phyloP scores from a whole-genome alignment of 352 stramenopile species.

The Plasmopara muralis region DNA sequence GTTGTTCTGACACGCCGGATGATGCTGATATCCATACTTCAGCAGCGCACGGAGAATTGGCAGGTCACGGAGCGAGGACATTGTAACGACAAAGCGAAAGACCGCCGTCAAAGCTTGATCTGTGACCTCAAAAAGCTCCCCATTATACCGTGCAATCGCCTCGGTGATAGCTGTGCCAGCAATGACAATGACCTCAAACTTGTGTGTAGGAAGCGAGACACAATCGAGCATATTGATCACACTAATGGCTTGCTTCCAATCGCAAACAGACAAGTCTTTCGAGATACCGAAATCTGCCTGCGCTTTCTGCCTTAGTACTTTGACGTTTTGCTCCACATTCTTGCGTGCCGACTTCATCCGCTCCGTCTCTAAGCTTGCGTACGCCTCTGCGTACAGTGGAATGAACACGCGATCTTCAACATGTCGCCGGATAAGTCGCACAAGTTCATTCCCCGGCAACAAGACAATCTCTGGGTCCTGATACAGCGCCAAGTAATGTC shows the following conservation, averaged over 20 bases:
- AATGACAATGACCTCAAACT: conserved; percentile 67
- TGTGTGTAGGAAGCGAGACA: conserved; percentile 74
- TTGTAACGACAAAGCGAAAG: conserved; percentile 64
- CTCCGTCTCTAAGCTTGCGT: conserved; percentile 47
- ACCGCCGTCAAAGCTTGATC: conserved; percentile 53
- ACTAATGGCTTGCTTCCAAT: conserved; percentile 47
- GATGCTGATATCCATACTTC: conserved; percentile 52
- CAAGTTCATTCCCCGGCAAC: conserved; percentile 63
- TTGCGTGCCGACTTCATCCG: conserved; percentile 30
- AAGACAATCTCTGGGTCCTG: conserved; percentile 53
- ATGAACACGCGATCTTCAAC: conserved; percentile 81
- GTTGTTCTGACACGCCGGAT: conserved; percentile 73
- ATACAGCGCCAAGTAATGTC: conserved; percentile 56
- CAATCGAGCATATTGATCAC: conserved; percentile 67
- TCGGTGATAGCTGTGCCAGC: conserved; percentile 45
- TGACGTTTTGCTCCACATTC: conserved; percentile 42
- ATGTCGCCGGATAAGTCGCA: conserved; percentile 65
- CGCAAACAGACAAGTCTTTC: conserved; percentile 51
- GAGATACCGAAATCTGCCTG: conserved; percentile 63
- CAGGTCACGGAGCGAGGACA: conserved; percentile 56
- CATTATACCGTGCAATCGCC: conserved; percentile 48
- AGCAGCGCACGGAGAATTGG: conserved; percentile 43
- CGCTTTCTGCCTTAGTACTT: conserved; percentile 46
- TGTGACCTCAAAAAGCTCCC: conserved; percentile 47
- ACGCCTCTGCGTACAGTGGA: conserved; percentile 41